Base-by-base conservation (phyloP, 2,329 filamentous ascomycete genomes). In the Botryosphaeria dothidea region DNA sequence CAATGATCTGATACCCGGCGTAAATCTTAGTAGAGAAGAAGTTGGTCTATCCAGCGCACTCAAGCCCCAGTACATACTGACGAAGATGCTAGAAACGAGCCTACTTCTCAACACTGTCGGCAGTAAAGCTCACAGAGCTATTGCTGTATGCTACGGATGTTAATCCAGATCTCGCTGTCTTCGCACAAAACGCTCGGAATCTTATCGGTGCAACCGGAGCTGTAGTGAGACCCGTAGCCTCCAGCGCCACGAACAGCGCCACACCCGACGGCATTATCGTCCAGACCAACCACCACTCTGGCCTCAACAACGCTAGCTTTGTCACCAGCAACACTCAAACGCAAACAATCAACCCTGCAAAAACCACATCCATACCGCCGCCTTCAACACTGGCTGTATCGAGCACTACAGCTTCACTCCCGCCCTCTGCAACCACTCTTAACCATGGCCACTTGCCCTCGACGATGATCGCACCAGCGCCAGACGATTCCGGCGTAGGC, bases 91-190 rank as follows among this genome's bases (percentile, higher is more conserved):
- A 91, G 82, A 88, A 86, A 81, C 84, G 84, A 45, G 79, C 82
- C 34, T 92, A 91, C 72, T 81, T 93, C 62, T 83, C 83, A 0
- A 82, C 82, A 13, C 81, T 92, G 31, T 79, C 89, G 2, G 85
- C 87, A 68, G 77, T 82, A 9, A 82, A 88, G 43, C 81, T 93
- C 1, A 85, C 92, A 52, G 84, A 85, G 62, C 82, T 92, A 29
- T 80, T 92, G 38, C 80, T 91, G 66, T 84, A 85, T 67, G 83
- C 87, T 65, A 86, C 85, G 29, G 83, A 84, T 52, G 75, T 86
- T 2, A 83, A 90, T 66, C 88, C 90, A 2, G 84, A 88, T 62
- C 79, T 93, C 5, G 86, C 89, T 4, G 80, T 93, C 61, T 92
- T 91, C 68, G 74, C 80, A n/a, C 75, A 77, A 43, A 76, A 77